Evolutionary conservation across 2,329 filamentous ascomycete species (phyloP).

Genomic region (Alternaria tenuissima): DNA sequence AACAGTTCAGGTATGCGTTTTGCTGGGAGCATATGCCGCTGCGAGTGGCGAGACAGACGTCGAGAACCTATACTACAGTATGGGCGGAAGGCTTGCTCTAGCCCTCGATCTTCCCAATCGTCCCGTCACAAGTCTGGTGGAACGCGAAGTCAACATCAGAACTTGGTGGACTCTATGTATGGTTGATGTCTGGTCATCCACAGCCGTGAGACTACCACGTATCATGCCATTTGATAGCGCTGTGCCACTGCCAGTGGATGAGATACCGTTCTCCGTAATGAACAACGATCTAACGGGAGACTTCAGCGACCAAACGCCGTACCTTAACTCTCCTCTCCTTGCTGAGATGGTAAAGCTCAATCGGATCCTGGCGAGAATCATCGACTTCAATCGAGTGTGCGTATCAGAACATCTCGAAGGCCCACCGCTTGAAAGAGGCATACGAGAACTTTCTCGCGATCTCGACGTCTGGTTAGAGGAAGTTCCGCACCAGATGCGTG

Average conservation of each 20-base stretch:
- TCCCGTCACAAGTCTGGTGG: slow-evolving; percentile 27
- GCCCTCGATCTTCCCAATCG: slow-evolving; percentile 31
- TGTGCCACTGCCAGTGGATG: slow-evolving; percentile 33
- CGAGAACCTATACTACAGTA: slow-evolving; percentile 36
- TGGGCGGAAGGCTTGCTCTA: slow-evolving; percentile 32
- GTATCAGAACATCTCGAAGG: slow-evolving; percentile 35
- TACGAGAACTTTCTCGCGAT: slow-evolving; percentile 28
- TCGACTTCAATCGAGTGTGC: slow-evolving; percentile 33
- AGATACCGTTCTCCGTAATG: slow-evolving; percentile 33
- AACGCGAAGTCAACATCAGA: slow-evolving; percentile 36
- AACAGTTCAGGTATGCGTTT: slow-evolving; percentile 30
- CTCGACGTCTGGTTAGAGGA: slow-evolving; percentile 31
- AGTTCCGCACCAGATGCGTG: slow-evolving; percentile 34
- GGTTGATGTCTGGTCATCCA: slow-evolving; percentile 38
- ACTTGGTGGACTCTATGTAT: slow-evolving; percentile 38
- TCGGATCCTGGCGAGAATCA: slow-evolving; percentile 30
- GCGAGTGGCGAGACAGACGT: slow-evolving; percentile 34
- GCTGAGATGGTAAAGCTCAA: slow-evolving; percentile 39
- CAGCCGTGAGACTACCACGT: slow-evolving; percentile 29
- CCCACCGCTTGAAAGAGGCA: slow-evolving; percentile 21
- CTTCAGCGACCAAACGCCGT: slow-evolving; percentile 17
- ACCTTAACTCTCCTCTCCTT: slow-evolving; percentile 28
- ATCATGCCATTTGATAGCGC: slow-evolving; percentile 33
- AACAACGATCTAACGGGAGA: slow-evolving; percentile 18
- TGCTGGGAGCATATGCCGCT: slow-evolving; percentile 34